phyloP scores from a whole-genome alignment of 805 yeast species.

The Kodamaea lidongshanica region DNA sequence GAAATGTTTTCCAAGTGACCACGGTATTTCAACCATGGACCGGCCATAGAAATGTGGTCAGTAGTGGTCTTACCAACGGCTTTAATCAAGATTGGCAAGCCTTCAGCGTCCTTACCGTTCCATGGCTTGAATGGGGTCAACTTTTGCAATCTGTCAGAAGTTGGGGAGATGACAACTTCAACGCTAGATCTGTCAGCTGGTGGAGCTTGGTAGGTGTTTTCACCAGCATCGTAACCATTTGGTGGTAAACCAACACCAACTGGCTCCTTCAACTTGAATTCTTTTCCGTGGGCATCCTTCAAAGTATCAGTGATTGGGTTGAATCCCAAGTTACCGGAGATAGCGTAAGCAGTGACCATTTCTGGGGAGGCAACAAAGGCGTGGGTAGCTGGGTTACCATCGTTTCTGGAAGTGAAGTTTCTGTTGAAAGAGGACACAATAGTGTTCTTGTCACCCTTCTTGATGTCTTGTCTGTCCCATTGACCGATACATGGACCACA shows the following conservation, averaged over 20 bases:
- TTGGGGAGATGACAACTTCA: constrained; percentile 72
- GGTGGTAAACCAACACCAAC: constrained; percentile 85
- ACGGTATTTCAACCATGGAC: constrained; percentile 99
- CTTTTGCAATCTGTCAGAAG: constrained; percentile 92
- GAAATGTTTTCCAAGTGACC: constrained; percentile 99
- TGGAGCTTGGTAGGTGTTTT: constrained; percentile 94
- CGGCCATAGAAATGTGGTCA: constrained; percentile 99
- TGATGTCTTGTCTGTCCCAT: constrained; percentile 93
- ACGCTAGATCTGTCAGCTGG: constrained; percentile 79
- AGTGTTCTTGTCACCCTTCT: constrained; percentile 93
- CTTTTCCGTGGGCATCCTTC: constrained; percentile 82
- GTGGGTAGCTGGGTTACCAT: constrained; percentile 96
- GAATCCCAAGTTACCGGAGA: constrained; percentile 93
- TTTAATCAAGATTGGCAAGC: constrained; percentile 91
- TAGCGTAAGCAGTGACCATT: constrained; percentile 89
- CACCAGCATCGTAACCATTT: constrained; percentile 88
- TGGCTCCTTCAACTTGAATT: constrained; percentile 84
- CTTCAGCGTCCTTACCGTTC: constrained; percentile 90
- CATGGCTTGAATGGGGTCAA: constrained; percentile 92
- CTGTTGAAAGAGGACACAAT: constrained; percentile 97
- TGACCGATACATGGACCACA: constrained; percentile 99
- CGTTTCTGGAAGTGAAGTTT: constrained; percentile 96
- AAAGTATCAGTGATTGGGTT: constrained; percentile 91
- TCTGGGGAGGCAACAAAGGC: constrained; percentile 97
- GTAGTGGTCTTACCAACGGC: constrained; percentile 97